Percentiles rank a stretch among this genome's conserved stretches.
These are phyloP conservation scores for Diaporthe citrichinensis DNA, from an alignment of 2,329 filamentous ascomycete species.

Conservation along the genomic window DNA sequence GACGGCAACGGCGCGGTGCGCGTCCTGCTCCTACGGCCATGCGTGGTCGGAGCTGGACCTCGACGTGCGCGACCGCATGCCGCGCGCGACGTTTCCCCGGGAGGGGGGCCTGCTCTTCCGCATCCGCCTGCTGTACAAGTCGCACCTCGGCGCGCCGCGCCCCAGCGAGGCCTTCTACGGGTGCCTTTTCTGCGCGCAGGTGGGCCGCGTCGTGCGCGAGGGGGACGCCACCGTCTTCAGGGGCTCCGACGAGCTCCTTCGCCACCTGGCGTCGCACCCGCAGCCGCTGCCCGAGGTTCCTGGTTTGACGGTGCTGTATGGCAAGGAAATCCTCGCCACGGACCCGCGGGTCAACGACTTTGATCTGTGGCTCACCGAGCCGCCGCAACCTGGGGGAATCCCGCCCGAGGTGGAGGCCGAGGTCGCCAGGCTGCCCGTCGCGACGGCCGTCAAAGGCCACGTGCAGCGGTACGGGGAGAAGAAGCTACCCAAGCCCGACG, in stretches of 20 bases:
- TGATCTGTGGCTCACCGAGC: conserved; percentile 50
- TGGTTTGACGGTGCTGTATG: conserved; percentile 56
- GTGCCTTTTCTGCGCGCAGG: conserved; percentile 57
- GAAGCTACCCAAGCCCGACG: conserved; percentile 52
- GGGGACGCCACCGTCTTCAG: conserved; percentile 59
- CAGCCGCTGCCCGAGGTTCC: conserved; percentile 56
- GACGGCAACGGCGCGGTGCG: conserved; percentile 27
- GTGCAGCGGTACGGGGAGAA: conserved; percentile 53
- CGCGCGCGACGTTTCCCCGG: conserved; percentile 35
- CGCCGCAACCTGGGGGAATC: conserved; percentile 49
- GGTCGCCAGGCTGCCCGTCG: conserved; percentile 49
- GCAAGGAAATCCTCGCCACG: conserved; percentile 42
- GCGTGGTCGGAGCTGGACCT: conserved; percentile 38
- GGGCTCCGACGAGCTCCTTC: conserved; percentile 53
- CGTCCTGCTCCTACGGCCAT: conserved; percentile 43
- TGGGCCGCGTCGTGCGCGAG: conserved; percentile 52
- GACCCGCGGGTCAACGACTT: conserved; percentile 42
- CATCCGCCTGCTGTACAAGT: conserved; percentile 59
- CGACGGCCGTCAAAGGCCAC: conserved; percentile 53
- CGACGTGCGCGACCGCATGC: conserved; percentile 33
- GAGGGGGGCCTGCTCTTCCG: conserved; percentile 53
- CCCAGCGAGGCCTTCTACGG: conserved; percentile 53
- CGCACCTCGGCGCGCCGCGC: conserved; percentile 52
- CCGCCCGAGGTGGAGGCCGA: conserved; percentile 41
- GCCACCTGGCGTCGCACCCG: conserved; percentile 56